A percentile compares a stretch with the other conserved stretches of the same genome.
These are phyloP conservation scores for Immersiella caudata DNA, from an alignment of 495 filamentous ascomycete genomes.

Conservation along the genomic window DNA sequence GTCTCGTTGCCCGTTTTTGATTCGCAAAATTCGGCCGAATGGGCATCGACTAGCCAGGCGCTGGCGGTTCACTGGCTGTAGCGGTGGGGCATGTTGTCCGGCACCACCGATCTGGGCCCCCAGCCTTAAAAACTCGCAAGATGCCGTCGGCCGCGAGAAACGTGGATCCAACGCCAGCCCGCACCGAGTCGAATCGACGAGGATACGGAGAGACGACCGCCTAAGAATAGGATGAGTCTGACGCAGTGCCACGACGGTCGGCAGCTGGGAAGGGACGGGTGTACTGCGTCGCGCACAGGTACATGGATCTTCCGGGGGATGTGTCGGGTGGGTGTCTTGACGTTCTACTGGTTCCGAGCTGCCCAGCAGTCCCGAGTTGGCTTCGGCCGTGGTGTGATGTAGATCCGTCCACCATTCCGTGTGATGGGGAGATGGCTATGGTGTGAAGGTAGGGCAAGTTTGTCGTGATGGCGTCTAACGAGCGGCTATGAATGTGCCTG, in stretches of 20 bases:
- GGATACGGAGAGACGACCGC: slow-evolving; percentile 24
- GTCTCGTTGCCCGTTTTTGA: slow-evolving; percentile 20
- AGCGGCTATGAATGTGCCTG: not conserved
- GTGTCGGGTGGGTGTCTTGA: slow-evolving; percentile 27
- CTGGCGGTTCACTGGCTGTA: slow-evolving; percentile 18
- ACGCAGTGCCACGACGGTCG: slow-evolving; percentile 40
- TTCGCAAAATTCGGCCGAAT: slow-evolving; percentile 26
- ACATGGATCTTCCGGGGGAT: slow-evolving; percentile 34
- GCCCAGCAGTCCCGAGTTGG: slow-evolving; percentile 27
- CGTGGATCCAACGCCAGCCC: slow-evolving; percentile 35
- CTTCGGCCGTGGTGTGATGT: slow-evolving; percentile 22
- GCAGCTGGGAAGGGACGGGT: slow-evolving; percentile 14
- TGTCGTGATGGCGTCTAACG: slow-evolving; percentile 1
- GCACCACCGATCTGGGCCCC: slow-evolving; percentile 32
- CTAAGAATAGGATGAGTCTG: slow-evolving; percentile 38
- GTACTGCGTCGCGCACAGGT: slow-evolving; percentile 22
- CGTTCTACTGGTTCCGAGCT: slow-evolving; percentile 23
- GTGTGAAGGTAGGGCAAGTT: not conserved
- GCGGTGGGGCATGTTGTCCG: slow-evolving; percentile 26
- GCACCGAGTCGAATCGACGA: slow-evolving; percentile 23
- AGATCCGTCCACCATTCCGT: slow-evolving; percentile 10
- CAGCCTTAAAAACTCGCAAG: slow-evolving; percentile 26
- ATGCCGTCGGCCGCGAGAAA: slow-evolving; percentile 25
- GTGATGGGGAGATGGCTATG: not conserved
- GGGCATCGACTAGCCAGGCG: slow-evolving; percentile 20